Evolutionary conservation across 139 green algal genomes (phyloP).

Genomic region (Pleodorina starrii): DNA sequence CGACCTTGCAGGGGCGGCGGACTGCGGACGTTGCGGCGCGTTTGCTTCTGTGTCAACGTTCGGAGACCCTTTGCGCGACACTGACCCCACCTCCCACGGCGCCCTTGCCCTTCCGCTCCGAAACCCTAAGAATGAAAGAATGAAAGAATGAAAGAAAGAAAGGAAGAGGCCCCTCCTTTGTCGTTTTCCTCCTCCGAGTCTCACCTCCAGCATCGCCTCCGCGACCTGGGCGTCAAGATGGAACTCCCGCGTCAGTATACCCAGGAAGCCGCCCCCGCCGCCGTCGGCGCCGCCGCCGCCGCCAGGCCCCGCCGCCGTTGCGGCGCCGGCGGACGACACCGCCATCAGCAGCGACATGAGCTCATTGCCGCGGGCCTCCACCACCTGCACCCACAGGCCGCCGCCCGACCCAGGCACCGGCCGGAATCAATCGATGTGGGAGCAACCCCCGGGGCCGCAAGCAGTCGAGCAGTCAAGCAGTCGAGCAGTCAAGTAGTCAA

Average conservation of each 20-base stretch:
- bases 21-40: too few relatives aligned
- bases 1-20: not conserved
- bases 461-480: too few relatives aligned
- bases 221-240: slow-evolving; percentile 49
- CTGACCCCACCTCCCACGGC: too few relatives aligned
- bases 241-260: not conserved
- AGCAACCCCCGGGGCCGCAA: too few relatives aligned
- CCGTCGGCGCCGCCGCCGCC: not conserved
- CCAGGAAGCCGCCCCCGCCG: slow-evolving; percentile 13
- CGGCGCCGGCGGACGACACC: slow-evolving; percentile 41
- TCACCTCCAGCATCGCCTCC: slow-evolving; percentile 53
- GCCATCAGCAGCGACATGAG: slow-evolving; percentile 74
- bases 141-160: too few relatives aligned
- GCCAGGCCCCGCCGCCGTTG: not conserved
- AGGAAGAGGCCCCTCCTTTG: not conserved
- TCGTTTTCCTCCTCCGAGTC: not conserved
- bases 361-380: slow-evolving; percentile 67
- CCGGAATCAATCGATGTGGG: too few relatives aligned
- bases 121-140: too few relatives aligned
- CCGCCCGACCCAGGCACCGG: too few relatives aligned
- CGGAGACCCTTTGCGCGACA: too few relatives aligned
- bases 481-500: too few relatives aligned
- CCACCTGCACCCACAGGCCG: not conserved
- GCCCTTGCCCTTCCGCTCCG: too few relatives aligned
- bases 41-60: too few relatives aligned